Base-by-base conservation (phyloP, 306 rosid species). In the Hylodesmum podocarpum region DNA sequence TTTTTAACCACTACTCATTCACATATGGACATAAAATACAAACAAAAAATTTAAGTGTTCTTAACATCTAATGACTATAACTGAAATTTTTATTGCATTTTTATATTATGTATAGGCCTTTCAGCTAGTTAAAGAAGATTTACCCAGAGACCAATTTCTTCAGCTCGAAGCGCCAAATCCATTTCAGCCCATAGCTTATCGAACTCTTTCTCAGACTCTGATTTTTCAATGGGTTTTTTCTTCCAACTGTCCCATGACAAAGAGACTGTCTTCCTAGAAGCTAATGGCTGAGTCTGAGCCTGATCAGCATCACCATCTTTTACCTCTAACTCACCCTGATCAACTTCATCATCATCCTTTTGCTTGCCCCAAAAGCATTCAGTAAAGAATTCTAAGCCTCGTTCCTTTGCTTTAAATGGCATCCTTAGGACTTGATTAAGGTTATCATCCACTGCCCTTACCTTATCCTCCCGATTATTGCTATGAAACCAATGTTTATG, bases 111-210 rank as follows among this genome's bases (percentile, higher is more conserved):
- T 12, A 27, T 29, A 9, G 14, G 16, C 7, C 28, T 15, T 65
- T 36, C 29, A 50, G 43, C 15, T 19, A 34, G 37, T 41, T 21
- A 57, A 57, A 63, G 37, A 31, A 34, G 62, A 61, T 14, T 37
- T 81, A 81, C 84, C 81, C 13, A 43, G 9, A 44, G 21, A 31
- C 73, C 59, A 4, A 66, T 22, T 72, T 73, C 68, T 28, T 22
- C 72, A 4, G 1, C 21, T 37, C 33, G 33, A 51, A 57, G 76
- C 8, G 0, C 4, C 21, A 6, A 2, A 0, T 83, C 77, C 68
- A 72, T 19, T 24, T 72, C 68, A 7, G 11, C 68, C 80, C 80
- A 83, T 68, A 83, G 28, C 25, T 0, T 37, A 10, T 83, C 80
- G 40, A 72, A 5, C 54, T 66, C 77, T 28, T 55, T 67, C 36